Percentiles rank a stretch among this genome's conserved stretches.
phyloP scores from a whole-genome alignment of 306 rosid species.

The Vachellia pachyceras region DNA sequence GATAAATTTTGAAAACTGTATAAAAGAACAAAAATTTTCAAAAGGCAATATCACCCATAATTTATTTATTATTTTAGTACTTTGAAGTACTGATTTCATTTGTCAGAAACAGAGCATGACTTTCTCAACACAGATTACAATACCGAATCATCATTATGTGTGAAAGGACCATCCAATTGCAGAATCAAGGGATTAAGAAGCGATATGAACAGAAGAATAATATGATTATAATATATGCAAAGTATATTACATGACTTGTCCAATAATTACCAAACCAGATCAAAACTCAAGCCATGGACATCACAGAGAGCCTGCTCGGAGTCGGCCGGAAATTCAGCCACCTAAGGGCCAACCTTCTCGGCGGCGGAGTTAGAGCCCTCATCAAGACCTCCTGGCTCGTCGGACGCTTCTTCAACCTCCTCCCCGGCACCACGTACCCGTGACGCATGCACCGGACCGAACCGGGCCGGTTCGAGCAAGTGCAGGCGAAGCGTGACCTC shows the following conservation, averaged over 20 bases:
- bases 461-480: conserved; percentile 42
- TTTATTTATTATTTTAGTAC: neutral
- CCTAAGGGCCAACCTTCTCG: conserved; percentile 48
- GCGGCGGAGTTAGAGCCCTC: conserved; percentile 58
- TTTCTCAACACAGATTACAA: neutral
- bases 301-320: conserved; percentile 70
- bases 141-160: neutral
- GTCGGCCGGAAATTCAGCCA: conserved; percentile 67
- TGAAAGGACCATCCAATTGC: neutral
- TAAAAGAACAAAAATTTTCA: neutral
- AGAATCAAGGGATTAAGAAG: neutral
- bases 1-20: neutral
- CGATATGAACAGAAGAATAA: neutral
- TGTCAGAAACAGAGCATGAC: neutral
- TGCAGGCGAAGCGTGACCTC: conserved; percentile 28
- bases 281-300: conserved; percentile 52
- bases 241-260: neutral
- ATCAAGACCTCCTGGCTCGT: conserved; percentile 51
- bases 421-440: conserved; percentile 38
- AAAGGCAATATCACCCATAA: neutral
- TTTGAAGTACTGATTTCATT: neutral
- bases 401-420: conserved; percentile 32
- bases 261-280: neutral
- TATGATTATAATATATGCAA: neutral
- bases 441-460: conserved; percentile 39